Evolutionary conservation across 1,284 basidiomycete genomes (phyloP).

Genomic region (Ganoderma multipileum): DNA sequence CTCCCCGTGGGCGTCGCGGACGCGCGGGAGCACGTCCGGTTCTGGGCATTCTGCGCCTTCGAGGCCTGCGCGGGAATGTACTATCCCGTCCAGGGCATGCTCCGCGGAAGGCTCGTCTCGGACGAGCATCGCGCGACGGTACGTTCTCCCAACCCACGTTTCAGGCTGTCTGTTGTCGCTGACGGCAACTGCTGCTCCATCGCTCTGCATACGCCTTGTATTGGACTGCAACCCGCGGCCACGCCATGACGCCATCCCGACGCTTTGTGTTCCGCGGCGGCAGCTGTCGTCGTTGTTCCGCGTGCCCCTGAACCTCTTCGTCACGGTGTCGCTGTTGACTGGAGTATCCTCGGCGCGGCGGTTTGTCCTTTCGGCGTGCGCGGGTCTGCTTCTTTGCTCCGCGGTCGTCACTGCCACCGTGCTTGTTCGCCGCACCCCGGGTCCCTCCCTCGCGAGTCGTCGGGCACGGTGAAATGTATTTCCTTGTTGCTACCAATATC

Average conservation of each 20-base stretch:
- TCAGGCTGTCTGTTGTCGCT: neutral
- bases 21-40: slow-evolving; percentile 56
- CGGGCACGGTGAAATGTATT: slow-evolving; percentile 6
- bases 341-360: slow-evolving; percentile 72
- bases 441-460: slow-evolving; percentile 19
- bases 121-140: slow-evolving; percentile 80
- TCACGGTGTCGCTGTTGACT: slow-evolving; percentile 72
- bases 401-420: slow-evolving; percentile 58
- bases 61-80: slow-evolving; percentile 82
- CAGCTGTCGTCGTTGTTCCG: slow-evolving; percentile 77
- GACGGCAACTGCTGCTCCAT: neutral
- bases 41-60: slow-evolving; percentile 77
- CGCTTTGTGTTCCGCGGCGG: neutral
- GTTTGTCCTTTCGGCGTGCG: slow-evolving; percentile 65
- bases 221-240: neutral
- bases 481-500: neutral
- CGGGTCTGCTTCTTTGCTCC: slow-evolving; percentile 64
- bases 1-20: slow-evolving; percentile 60
- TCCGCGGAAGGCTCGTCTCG: slow-evolving; percentile 70
- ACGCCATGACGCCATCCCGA: neutral
- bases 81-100: slow-evolving; percentile 80
- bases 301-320: slow-evolving; percentile 77
- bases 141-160: slow-evolving; percentile 31
- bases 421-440: slow-evolving; percentile 16
- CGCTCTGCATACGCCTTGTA: too few species aligned